These are phyloP conservation scores for Ophiosphaerella narmari DNA, from an alignment of 2,329 filamentous ascomycete species.

Conservation along the genomic window DNA sequence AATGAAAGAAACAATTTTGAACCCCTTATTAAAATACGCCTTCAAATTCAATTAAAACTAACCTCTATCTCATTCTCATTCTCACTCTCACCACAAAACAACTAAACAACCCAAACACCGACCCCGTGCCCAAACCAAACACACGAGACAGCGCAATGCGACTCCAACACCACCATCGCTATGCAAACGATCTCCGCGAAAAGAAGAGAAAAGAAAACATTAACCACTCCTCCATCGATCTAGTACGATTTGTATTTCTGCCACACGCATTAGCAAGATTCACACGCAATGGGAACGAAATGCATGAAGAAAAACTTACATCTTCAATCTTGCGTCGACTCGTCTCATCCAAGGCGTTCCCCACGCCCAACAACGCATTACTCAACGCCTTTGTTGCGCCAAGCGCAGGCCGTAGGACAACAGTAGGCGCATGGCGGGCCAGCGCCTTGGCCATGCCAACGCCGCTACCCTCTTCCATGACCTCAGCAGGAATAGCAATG, in stretches of 20 bases:
- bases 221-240: neutral
- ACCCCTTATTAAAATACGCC: no score
- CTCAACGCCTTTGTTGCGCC: constrained; percentile 88
- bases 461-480: constrained; percentile 83
- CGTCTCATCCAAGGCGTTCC: constrained; percentile 84
- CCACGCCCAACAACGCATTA: constrained; percentile 87
- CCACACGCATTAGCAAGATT: constrained; percentile 7
- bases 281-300: neutral
- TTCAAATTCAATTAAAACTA: no score
- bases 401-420: constrained; percentile 87
- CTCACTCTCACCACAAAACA: no score
- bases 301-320: constrained; percentile 62
- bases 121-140: neutral
- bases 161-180: no score
- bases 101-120: no score
- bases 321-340: constrained; percentile 84
- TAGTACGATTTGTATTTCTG: constrained; percentile 42
- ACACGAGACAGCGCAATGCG: no score
- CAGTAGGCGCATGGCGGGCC: constrained; percentile 82
- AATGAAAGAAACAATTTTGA: no score
- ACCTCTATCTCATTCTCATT: no score
- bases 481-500: constrained; percentile 89
- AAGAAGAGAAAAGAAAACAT: neutral
- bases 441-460: constrained; percentile 80
- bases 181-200: no score